These are phyloP conservation scores for Colletotrichum lini DNA, from an alignment of 2,329 filamentous ascomycete genomes.

Conservation along the genomic window DNA sequence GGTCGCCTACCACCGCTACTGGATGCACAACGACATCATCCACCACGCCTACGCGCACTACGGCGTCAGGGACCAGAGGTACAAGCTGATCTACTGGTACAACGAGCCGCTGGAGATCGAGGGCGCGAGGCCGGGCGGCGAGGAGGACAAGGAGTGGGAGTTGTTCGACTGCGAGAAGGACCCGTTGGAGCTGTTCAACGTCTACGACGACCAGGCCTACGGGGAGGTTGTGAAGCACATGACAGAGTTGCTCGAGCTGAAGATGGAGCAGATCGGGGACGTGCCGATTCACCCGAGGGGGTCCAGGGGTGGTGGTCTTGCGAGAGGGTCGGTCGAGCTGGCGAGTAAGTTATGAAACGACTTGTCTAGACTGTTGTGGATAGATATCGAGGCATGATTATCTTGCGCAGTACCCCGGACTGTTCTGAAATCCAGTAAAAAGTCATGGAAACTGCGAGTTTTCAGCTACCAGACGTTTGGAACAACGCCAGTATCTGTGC, in stretches of 20 bases:
- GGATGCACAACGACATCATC: slow-evolving; percentile 68
- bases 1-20: slow-evolving; percentile 68
- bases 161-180: slow-evolving; percentile 67
- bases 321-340: not conserved
- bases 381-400: too few relatives aligned
- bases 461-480: too few relatives aligned
- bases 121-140: slow-evolving; percentile 57
- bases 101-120: slow-evolving; percentile 62
- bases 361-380: not conserved
- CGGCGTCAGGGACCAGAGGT: slow-evolving; percentile 64
- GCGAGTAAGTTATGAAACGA: slow-evolving; percentile 29
- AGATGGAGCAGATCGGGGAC: slow-evolving; percentile 68
- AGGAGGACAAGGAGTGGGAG: slow-evolving; percentile 66
- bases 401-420: too few relatives aligned
- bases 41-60: slow-evolving; percentile 68
- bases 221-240: slow-evolving; percentile 55
- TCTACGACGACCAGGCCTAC: slow-evolving; percentile 57
- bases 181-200: slow-evolving; percentile 64
- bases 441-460: too few relatives aligned
- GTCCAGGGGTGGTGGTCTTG: not conserved
- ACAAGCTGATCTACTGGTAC: slow-evolving; percentile 72
- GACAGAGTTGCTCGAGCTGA: slow-evolving; percentile 59
- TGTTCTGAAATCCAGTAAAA: too few relatives aligned
- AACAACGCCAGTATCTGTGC: too few relatives aligned
- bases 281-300: slow-evolving; percentile 52